These are phyloP conservation scores for Pholiota conissans DNA, from an alignment of 768 basidiomycete species.

Conservation along the genomic window DNA sequence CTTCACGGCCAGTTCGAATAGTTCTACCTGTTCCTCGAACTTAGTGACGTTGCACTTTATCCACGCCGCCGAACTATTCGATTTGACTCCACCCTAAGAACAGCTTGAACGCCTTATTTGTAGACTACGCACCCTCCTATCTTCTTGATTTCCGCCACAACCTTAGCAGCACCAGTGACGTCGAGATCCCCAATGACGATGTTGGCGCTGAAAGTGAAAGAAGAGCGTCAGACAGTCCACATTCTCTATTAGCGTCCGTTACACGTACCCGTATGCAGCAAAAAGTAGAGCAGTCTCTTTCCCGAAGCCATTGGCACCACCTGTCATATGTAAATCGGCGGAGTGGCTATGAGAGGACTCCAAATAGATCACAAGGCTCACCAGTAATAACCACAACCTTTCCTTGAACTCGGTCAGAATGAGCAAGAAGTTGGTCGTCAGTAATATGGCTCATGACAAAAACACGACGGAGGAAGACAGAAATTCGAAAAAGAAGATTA, in stretches of 20 bases:
- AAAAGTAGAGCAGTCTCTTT: constrained; percentile 50
- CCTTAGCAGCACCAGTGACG: constrained; percentile 35
- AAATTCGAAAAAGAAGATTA: too few species aligned
- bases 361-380: constrained; percentile 16
- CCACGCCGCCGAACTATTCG: constrained; percentile 38
- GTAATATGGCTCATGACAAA: constrained; percentile 41
- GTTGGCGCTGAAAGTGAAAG: constrained; percentile 40
- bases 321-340: constrained; percentile 21
- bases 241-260: background rate
- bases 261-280: constrained; percentile 47
- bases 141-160: constrained; percentile 38
- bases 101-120: too few species aligned
- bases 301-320: constrained; percentile 55
- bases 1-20: constrained; percentile 50
- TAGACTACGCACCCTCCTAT: constrained; percentile 55
- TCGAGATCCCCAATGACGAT: constrained; percentile 56
- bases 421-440: constrained; percentile 44
- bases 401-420: constrained; percentile 40
- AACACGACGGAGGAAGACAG: too few species aligned
- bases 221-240: background rate
- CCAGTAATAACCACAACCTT: constrained; percentile 57
- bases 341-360: background rate
- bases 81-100: background rate
- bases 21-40: constrained; percentile 52
- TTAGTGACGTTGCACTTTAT: constrained; percentile 49